Base-by-base conservation (phyloP, 2,329 filamentous ascomycete genomes). In the Trichoderma semiorbis region DNA sequence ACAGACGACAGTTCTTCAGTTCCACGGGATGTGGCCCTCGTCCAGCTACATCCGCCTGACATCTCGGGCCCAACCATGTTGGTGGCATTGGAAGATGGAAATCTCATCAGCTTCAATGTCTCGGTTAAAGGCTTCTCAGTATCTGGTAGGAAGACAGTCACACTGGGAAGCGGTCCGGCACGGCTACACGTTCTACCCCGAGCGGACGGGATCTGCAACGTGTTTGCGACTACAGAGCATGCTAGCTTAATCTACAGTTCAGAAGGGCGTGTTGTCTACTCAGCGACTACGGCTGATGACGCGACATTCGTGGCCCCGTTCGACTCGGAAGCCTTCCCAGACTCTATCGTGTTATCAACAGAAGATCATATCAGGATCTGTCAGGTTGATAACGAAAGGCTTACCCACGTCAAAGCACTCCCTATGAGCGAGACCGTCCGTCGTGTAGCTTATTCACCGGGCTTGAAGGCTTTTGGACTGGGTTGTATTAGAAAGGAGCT, bases 181-280 rank as follows among this genome's bases (percentile, higher is more conserved):
- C 90, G 89, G 16, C 91, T 99, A 76, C 92, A 95, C 72, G 85
- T 92, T 26, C 83, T 99, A 2, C 93, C 94, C 0, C 88, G 91
- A 65, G 85, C 85, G 1, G 84, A 91, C 62, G 89, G 88, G 0
- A 83, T 93, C 0, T 92, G 87, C 78, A 97, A 93, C 76, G 91
- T 99, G 0, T 97, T 99, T 79, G 94, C 94, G 0, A 97, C 94
- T 0, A 97, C 94, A 71, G 96, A 99, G 77, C 94, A 98, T 78
- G 93, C 96, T 0, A 98, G 93, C 74, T 83, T 99, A 69, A 97
- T 99, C 63, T 98, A 99, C 78, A 93, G 92, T 10, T 90, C 91
- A 0, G 94, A 98, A 78, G 93, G 93, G 1, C 89, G 95, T 26
- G 92, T 98, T 53, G 90, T 97, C 1, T 99, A 97, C 82, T 97